Evolutionary conservation across 1,284 basidiomycete genomes (phyloP).

Genomic region (Taiwanofungus camphoratus): DNA sequence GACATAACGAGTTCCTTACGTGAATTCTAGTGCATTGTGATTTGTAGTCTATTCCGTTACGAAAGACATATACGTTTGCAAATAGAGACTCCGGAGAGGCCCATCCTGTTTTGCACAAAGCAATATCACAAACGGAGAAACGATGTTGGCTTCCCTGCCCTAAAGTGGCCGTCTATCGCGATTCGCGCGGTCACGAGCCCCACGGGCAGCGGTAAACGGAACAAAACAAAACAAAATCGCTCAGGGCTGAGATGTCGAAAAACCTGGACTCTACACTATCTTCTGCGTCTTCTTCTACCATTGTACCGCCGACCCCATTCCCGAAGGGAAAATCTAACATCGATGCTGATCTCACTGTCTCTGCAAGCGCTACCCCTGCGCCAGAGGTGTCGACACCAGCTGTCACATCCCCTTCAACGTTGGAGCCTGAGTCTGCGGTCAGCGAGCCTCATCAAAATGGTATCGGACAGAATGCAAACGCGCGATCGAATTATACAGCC

Average conservation of each 20-base stretch:
- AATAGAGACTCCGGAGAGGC: too few species aligned
- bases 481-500: conserved; percentile 9
- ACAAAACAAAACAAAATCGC: conserved; percentile 39
- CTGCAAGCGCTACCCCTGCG: conserved; percentile 14
- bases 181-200: conserved; percentile 38
- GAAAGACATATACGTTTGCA: too few species aligned
- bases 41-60: too few species aligned
- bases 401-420: conserved; percentile 5
- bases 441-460: neutral
- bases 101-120: too few species aligned
- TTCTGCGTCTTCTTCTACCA: conserved; percentile 21
- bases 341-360: neutral
- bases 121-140: neutral
- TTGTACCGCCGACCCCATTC: conserved; percentile 2
- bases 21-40: too few species aligned
- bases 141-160: conserved; percentile 27
- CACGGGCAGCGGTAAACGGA: conserved; percentile 38
- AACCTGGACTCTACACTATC: conserved; percentile 31
- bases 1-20: too few species aligned
- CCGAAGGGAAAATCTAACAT: conserved; percentile 3
- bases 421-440: conserved; percentile 4
- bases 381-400: conserved; percentile 5
- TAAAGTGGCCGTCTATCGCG: conserved; percentile 25
- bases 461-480: neutral
- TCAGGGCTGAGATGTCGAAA: conserved; percentile 46